These are phyloP conservation scores for Parascedosporium putredinis DNA, from an alignment of 2,329 filamentous ascomycete species.

Conservation along the genomic window DNA sequence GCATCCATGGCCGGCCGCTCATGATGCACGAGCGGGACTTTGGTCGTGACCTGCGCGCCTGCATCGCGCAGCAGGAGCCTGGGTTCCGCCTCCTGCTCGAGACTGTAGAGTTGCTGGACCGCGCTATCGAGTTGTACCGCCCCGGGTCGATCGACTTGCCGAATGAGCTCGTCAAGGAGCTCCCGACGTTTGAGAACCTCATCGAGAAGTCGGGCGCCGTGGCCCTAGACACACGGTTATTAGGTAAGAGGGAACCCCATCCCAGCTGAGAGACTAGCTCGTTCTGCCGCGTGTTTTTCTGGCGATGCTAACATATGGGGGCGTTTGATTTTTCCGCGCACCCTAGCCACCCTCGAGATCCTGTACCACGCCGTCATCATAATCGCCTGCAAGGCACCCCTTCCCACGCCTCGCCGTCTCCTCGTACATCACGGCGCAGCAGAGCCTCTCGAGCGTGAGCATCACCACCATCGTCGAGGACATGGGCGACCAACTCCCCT, in stretches of 20 bases:
- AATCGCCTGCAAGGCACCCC: constrained; percentile 1
- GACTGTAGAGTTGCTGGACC: constrained; percentile 1
- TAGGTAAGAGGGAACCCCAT: constrained; percentile 5
- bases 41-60: constrained; percentile 2
- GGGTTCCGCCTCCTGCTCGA: constrained; percentile 5
- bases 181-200: constrained; percentile 5
- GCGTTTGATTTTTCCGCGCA: too few relatives aligned
- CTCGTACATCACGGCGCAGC: background rate
- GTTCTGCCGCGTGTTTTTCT: too few relatives aligned
- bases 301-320: too few relatives aligned
- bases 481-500: background rate
- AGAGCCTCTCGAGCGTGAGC: background rate
- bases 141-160: background rate
- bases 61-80: constrained; percentile 1
- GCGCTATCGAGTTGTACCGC: constrained; percentile 1
- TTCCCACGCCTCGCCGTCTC: background rate
- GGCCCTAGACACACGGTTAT: background rate
- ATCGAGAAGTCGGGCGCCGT: constrained; percentile 1
- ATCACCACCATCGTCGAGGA: constrained; percentile 2
- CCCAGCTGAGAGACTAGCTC: too few relatives aligned
- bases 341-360: constrained; percentile 5
- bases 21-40: constrained; percentile 8
- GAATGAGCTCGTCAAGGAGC: background rate
- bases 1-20: constrained; percentile 4
- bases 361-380: constrained; percentile 6